Evolutionary conservation across 2,329 filamentous ascomycete genomes (phyloP), one percentile per base, ranked within the genome.

Genomic region (Fusarium kyushuense): DNA sequence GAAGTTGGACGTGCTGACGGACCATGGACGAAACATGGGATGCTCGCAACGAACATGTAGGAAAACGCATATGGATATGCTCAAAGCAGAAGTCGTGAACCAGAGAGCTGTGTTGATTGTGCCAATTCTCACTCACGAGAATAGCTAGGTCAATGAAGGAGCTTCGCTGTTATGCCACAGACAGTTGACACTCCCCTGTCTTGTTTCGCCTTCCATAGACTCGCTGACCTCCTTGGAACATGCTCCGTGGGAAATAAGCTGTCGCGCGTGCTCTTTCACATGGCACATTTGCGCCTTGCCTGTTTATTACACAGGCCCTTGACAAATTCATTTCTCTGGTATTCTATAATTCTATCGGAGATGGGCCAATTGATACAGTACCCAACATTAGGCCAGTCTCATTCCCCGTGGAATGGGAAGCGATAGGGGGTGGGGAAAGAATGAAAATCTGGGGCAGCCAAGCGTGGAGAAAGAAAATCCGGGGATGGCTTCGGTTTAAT

Each of bases 381-480:
- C 30, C 23, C 19, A 54, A 35, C 51, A 17, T 25, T 49, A 36
- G 32, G 17, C 19, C 19, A 32, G 32, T 19, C 17, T 38, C 32
- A 27, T 49, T 49, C 32, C 17, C 47, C 36, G 57, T 58, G 47
- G 58, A 47, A 52, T 49, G 56, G 60, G 51, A 49, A 49, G 46
- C 51, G 51, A 52, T 48, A 51, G 60, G 47, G 47, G 63, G 59
- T 49, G 65, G 46, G 49, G 55, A 56, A 45, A 43, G 23, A 52
- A 49, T 53, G 55, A 69, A 70, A 70, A 70, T 68, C 67, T 35
- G 63, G 67, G 47, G 63, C 67, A 49, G 42, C 49, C 55, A 58
- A 57, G 33, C 59, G 47, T 64, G 63, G 47, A 67, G 58, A 48
- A 63, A 35, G 21, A 51, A 30, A 41, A 49, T n/a, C 54, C 21